Base-by-base conservation (phyloP, 1,284 basidiomycete species). In the Irpex lacteus region DNA sequence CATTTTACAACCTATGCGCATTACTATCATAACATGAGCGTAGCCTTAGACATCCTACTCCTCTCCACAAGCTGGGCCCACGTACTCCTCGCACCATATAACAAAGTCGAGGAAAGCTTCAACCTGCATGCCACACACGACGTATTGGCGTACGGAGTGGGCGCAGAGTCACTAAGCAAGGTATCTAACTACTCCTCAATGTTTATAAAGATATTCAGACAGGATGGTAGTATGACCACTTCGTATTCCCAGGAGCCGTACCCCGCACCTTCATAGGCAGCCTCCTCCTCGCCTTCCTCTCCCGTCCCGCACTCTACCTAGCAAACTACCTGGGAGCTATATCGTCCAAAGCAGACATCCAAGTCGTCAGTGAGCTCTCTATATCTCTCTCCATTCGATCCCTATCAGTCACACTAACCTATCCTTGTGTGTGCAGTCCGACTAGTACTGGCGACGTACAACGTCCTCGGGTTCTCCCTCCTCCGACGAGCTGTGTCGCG, bases 91-190 rank as follows among this genome's bases (percentile, higher is more conserved):
- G 85, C 92, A 2, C 97, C 97, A 0, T 96, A 92, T 74, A 94
- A 93, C 2, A 99, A 99, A 78, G 97, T 99, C 49, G 98, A 99
- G 76, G 97, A 99, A 79, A 94, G 91, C 73, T 98, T 98, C 82
- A 96, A 92, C 66, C 83, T 98, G 4, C 97, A 99, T 73, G 96
- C 95, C 0, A 87, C 85, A 0, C 94, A 98, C 74, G 97, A 99
- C 75, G 81, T 95, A 19, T 80, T 98, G 37, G 84, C 90, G 78
- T 90, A 92, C 69, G 94, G 94, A 8, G 71, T 90, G 13, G 62
- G 72, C 0, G 72, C 78, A 1, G 70, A 73, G 9, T 76, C 70
- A 34, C 73, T 91, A 47, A 72, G 70, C 13, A 82, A 85, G 65
- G 89, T 90, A 72, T 73, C 86, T 72, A 36, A 19, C 21, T 7